Base-by-base conservation (phyloP, 1,284 basidiomycete species). In the Sporisorium reilianum region DNA sequence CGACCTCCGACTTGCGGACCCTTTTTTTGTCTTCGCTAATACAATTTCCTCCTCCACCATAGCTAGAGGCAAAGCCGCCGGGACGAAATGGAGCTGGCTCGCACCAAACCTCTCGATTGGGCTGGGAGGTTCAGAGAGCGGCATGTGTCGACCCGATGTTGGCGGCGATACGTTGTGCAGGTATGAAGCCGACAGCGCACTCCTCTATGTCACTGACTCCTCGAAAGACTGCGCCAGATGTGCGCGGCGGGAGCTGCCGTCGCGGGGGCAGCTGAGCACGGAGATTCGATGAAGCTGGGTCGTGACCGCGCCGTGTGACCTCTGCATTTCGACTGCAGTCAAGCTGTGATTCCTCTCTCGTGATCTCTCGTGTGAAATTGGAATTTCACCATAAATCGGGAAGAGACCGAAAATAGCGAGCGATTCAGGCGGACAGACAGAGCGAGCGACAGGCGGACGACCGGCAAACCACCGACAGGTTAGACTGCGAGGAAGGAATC, bases 361-460 rank as follows among this genome's bases (percentile, higher is more conserved):
- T n/a, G n/a, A n/a, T n/a, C n/a, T 5, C 23, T 38, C 16, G 12
- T 25, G 16, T 26, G 50, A 50, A 50, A 25, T 50, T 50, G 30
- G 10, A 36, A 36, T 50, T 50, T 30, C 46, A 28, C 10, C n/a
- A n/a, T n/a, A n/a, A n/a, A n/a, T 52, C 61, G 50, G 55, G 4
- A 54, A 53, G 41, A 52, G 42, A 57, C 55, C 61, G 61, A 64
- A 48, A n/a, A n/a, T n/a, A n/a, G n/a, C 32, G 25, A 49, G 51
- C 51, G 22, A 36, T 34, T 18, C 30, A 20, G 20, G 8, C 30
- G 18, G 14, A 20, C 2, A 9, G 38, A n/a, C 16, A 16, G 16
- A 38, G 36, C n/a, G 5, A 18, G n/a, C 2, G 44, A 48, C n/a
- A 22, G 45, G 20, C 36, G 49, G 56, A 51, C 5, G 40, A 23